These are phyloP conservation scores for Abelmoschus esculentus DNA, from an alignment of 345 rosid genomes.

Conservation along the genomic window DNA sequence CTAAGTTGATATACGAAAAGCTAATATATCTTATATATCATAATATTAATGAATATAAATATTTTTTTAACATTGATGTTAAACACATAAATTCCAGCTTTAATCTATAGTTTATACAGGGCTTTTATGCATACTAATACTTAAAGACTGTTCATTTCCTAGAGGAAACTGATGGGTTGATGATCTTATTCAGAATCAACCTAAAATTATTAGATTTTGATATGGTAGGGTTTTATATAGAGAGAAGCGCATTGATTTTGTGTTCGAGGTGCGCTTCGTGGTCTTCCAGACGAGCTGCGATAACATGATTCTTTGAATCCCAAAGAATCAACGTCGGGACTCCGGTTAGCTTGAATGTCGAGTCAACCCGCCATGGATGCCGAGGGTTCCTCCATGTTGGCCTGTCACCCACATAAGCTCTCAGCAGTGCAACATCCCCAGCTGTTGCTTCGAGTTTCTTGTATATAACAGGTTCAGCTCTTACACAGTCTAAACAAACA, in stretches of 20 bases:
- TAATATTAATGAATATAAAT: no score
- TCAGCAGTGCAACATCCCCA: conserved; percentile 50
- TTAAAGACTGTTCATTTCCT: not conserved
- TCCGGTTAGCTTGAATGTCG: conserved; percentile 68
- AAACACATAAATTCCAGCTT: no score
- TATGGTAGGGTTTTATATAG: conserved; percentile 13
- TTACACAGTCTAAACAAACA: conserved; percentile 54
- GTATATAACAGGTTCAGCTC: conserved; percentile 87
- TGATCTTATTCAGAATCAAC: not conserved
- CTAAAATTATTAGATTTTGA: not conserved
- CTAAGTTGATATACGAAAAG: no score
- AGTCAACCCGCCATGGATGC: conserved; percentile 66
- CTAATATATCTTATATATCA: no score
- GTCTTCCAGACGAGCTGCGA: conserved; percentile 67
- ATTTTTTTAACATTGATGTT: no score
- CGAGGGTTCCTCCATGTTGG: conserved; percentile 75
- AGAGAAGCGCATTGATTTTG: conserved; percentile 53
- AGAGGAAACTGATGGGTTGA: not conserved
- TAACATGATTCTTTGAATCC: conserved; percentile 56
- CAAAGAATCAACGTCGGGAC: conserved; percentile 69
- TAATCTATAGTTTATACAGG: no score
- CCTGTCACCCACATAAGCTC: conserved; percentile 78
- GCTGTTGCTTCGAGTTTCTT: conserved; percentile 57
- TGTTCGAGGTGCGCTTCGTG: conserved; percentile 65
- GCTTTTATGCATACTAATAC: not conserved